Evolutionary conservation across 1,139 yeast genomes (phyloP).

Genomic region (Zygoascus sp.): DNA sequence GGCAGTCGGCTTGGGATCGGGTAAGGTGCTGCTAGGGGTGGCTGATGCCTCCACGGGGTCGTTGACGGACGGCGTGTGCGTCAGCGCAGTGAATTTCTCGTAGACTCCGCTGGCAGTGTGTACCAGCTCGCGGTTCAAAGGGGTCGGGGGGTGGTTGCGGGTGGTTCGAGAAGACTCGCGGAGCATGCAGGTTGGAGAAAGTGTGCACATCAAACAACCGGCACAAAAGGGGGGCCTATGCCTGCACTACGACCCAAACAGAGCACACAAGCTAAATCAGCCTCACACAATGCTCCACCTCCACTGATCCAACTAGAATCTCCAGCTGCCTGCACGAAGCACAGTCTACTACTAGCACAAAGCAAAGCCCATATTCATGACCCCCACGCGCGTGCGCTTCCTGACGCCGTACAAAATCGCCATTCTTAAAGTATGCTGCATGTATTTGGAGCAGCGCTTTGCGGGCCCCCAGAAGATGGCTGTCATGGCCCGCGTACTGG

Average conservation of each 20-base stretch:
- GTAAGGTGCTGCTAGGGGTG: not conserved
- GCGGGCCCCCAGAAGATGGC: slow-evolving; percentile 13
- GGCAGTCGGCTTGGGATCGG: not conserved
- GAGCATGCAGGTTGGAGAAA: not conserved
- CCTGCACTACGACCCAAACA: too few species aligned
- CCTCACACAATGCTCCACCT: too few species aligned
- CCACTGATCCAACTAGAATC: not conserved
- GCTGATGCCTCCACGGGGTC: not conserved
- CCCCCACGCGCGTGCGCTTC: slow-evolving; percentile 15
- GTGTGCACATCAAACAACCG: too few species aligned
- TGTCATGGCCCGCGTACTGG: slow-evolving; percentile 24
- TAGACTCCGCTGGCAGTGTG: slow-evolving; percentile 5
- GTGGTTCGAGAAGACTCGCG: not conserved
- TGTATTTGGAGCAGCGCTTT: slow-evolving; percentile 19
- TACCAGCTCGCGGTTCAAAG: not conserved
- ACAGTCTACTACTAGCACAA: too few species aligned
- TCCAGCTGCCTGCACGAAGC: not conserved
- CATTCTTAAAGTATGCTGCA: slow-evolving; percentile 20
- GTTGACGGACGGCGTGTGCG: not conserved
- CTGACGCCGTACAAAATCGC: slow-evolving; percentile 30
- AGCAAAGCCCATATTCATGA: not conserved
- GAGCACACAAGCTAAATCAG: too few species aligned
- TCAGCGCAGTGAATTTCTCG: slow-evolving; percentile 3
- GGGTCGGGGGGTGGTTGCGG: not conserved
- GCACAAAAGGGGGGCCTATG: not conserved